These are phyloP conservation scores for Dryas alaskensis DNA, from an alignment of 306 rosid genomes.

Conservation along the genomic window DNA sequence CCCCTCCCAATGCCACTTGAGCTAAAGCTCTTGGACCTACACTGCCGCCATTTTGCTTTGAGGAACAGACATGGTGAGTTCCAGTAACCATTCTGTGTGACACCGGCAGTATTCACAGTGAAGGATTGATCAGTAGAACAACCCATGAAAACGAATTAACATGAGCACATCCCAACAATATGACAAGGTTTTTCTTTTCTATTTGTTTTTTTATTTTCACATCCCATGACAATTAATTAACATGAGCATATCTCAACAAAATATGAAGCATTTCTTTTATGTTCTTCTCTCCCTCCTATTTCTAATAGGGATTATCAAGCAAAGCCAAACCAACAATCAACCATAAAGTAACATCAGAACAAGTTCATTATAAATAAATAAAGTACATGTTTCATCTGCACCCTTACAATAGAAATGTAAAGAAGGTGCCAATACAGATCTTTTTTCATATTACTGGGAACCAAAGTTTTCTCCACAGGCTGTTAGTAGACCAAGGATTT, in stretches of 20 bases:
- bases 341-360: background rate
- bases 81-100: background rate
- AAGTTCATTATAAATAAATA: background rate
- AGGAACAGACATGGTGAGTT: background rate
- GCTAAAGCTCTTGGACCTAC: no score
- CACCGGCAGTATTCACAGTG: background rate
- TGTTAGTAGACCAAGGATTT: background rate
- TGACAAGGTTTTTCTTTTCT: background rate
- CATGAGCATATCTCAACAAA: background rate
- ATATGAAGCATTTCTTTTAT: background rate
- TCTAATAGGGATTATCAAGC: background rate
- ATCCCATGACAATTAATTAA: background rate
- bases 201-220: background rate
- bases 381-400: background rate
- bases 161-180: background rate
- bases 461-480: background rate
- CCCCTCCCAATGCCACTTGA: no score
- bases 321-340: background rate
- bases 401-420: background rate
- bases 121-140: background rate
- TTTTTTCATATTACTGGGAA: background rate
- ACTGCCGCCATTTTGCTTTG: no score
- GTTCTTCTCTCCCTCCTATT: background rate
- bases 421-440: background rate
- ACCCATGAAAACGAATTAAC: background rate